Conservation (phyloP, 2,329 filamentous ascomycete species). For the Cylindrodendrum hubeiense region DNA sequence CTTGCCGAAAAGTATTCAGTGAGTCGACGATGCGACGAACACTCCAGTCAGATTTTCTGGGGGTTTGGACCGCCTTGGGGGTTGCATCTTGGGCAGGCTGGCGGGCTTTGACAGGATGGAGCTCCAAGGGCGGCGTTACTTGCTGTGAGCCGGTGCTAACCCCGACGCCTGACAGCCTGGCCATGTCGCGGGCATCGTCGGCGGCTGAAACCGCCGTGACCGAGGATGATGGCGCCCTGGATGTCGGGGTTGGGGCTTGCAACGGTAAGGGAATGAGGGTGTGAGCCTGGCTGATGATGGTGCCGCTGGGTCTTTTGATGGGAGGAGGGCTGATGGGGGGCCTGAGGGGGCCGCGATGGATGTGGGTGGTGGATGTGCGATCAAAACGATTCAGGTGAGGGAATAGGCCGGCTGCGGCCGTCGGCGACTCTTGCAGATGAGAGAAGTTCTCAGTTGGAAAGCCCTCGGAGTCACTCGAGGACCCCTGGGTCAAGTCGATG, state of each 20-base stretch:
- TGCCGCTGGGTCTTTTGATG: slow-evolving; percentile 36
- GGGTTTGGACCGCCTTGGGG: slow-evolving; percentile 38
- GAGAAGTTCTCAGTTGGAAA: not conserved
- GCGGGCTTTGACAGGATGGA: slow-evolving; percentile 22
- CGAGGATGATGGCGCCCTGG: not conserved
- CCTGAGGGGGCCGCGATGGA: slow-evolving; percentile 22
- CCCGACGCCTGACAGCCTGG: slow-evolving; percentile 35
- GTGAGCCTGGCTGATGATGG: slow-evolving; percentile 7
- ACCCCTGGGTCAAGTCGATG: slow-evolving; percentile 38
- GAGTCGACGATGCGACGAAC: slow-evolving; percentile 56
- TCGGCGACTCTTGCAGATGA: slow-evolving; percentile 1
- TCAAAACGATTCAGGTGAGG: slow-evolving; percentile 24
- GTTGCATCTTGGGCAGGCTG: slow-evolving; percentile 28
- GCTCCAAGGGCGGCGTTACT: slow-evolving; percentile 39
- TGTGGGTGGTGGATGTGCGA: slow-evolving; percentile 9
- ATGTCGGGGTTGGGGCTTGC: not conserved
- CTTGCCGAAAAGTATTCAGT: slow-evolving; percentile 55
- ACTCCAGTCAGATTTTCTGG: slow-evolving; percentile 53
- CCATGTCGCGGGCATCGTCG: slow-evolving; percentile 40
- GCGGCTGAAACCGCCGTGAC: slow-evolving; percentile 19
- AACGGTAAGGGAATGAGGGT: not conserved
- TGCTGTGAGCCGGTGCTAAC: slow-evolving; percentile 39
- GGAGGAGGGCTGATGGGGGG: slow-evolving; percentile 47
- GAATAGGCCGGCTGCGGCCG: not conserved
- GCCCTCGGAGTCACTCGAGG: slow-evolving; percentile 30